Conservation (phyloP, 441 rosid genomes). For the Euphorbia celastroides region DNA sequence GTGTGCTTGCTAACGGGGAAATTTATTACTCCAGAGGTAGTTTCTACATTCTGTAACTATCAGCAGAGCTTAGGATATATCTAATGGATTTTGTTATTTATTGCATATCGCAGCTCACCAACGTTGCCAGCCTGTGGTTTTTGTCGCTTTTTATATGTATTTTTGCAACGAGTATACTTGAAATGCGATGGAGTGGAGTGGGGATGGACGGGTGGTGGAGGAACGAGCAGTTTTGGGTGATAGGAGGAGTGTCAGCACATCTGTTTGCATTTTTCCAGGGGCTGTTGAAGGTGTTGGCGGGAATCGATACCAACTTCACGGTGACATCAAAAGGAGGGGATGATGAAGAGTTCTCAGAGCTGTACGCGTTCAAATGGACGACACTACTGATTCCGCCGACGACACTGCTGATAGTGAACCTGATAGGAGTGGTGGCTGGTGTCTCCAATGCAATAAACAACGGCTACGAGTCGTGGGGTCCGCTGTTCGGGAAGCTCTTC, state of each 20-base stretch:
- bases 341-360: constrained; percentile 85
- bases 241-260: constrained; percentile 94
- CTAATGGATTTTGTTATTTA: too few relatives aligned
- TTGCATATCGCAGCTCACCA: constrained; percentile 98
- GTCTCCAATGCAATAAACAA: constrained; percentile 83
- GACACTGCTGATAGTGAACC: constrained; percentile 68
- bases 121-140: constrained; percentile 76
- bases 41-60: too few relatives aligned
- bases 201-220: constrained; percentile 99
- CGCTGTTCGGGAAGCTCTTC: constrained; percentile 77
- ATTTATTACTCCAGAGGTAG: constrained; percentile 90
- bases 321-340: constrained; percentile 97
- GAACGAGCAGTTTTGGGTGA: constrained; percentile 99
- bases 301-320: constrained; percentile 87
- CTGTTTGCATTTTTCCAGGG: constrained; percentile 95
- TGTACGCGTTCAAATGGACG: constrained; percentile 92
- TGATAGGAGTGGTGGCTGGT: constrained; percentile 76
- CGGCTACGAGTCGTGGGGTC: constrained; percentile 97
- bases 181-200: constrained; percentile 97
- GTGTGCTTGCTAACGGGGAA: constrained; percentile 93
- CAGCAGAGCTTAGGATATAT: too few relatives aligned
- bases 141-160: constrained; percentile 84
- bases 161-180: constrained; percentile 76
- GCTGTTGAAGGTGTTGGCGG: too few relatives aligned
- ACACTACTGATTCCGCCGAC: constrained; percentile 73